Evolutionary conservation across 768 basidiomycete genomes (phyloP).

Genomic region (Leccinum aurantiacum): DNA sequence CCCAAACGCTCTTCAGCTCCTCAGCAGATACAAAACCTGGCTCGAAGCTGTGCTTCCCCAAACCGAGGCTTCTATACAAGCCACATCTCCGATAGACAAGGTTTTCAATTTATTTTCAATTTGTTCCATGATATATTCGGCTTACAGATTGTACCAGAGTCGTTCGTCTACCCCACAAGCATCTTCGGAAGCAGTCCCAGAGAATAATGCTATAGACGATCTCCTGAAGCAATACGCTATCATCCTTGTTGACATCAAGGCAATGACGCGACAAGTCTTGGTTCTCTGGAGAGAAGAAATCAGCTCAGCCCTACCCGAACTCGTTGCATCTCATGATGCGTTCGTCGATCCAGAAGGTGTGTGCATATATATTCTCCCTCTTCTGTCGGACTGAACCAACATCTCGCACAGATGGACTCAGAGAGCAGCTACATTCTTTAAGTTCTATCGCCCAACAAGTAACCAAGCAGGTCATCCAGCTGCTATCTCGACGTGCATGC

Average conservation of each 20-base stretch:
- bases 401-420: slow-evolving; percentile 50
- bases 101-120: slow-evolving; percentile 12
- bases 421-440: slow-evolving; percentile 49
- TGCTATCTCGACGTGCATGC: slow-evolving; percentile 78
- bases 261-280: slow-evolving; percentile 50
- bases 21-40: slow-evolving; percentile 81
- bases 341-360: slow-evolving; percentile 51
- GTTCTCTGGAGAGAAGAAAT: slow-evolving; percentile 73
- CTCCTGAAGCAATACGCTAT: slow-evolving; percentile 63
- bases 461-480: slow-evolving; percentile 61
- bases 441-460: slow-evolving; percentile 55
- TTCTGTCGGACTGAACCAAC: not conserved
- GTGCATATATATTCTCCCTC: slow-evolving; percentile 7
- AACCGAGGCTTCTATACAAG: slow-evolving; percentile 40
- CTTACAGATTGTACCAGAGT: slow-evolving; percentile 25
- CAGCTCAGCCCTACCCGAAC: slow-evolving; percentile 55
- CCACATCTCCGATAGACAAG: slow-evolving; percentile 36
- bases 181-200: slow-evolving; percentile 49
- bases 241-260: slow-evolving; percentile 66
- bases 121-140: not conserved
- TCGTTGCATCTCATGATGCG: slow-evolving; percentile 32
- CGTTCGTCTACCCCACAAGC: slow-evolving; percentile 56
- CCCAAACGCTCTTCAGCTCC: slow-evolving; percentile 48
- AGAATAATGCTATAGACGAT: slow-evolving; percentile 63
- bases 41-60: slow-evolving; percentile 55